A percentile compares a stretch with the other conserved stretches of the same genome.
These are phyloP conservation scores for Magnaporthiopsis rhizophila DNA, from an alignment of 2,329 filamentous ascomycete species.

Conservation along the genomic window DNA sequence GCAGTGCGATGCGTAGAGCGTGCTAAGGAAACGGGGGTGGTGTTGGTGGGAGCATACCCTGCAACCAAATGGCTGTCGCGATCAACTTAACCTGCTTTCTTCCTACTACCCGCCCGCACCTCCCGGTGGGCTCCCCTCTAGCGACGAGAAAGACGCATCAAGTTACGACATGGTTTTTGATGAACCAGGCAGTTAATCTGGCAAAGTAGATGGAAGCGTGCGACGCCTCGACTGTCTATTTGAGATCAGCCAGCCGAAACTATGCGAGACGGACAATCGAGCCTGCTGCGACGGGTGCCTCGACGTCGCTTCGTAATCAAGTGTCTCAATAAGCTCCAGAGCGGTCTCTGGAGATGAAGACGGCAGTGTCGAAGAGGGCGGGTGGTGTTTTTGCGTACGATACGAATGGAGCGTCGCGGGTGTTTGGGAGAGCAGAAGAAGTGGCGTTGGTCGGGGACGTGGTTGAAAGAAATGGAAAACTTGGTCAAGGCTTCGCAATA, in stretches of 20 bases:
- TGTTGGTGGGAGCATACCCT: slow-evolving; percentile 1
- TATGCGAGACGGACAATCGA: not conserved
- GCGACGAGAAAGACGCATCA: slow-evolving; percentile 3
- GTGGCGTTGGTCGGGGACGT: slow-evolving; percentile 12
- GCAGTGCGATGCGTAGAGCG: not conserved
- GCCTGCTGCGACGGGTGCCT: not conserved
- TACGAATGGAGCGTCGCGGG: not conserved
- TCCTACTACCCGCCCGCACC: slow-evolving; percentile 1
- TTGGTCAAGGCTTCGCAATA: slow-evolving; percentile 14
- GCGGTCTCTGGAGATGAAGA: not conserved
- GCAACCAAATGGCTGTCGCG: not conserved
- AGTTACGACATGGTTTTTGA: slow-evolving; percentile 10
- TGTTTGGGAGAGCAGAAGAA: slow-evolving; percentile 11
- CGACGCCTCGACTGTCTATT: slow-evolving; percentile 3
- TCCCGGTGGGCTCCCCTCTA: slow-evolving; percentile 2
- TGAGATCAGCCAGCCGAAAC: not conserved
- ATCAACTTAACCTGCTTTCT: not conserved
- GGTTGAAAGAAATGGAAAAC: slow-evolving; percentile 15
- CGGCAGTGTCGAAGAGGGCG: not conserved
- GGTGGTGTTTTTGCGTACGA: not conserved
- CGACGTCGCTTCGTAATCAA: not conserved
- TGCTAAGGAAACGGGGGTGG: not conserved
- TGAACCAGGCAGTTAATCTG: slow-evolving; percentile 8
- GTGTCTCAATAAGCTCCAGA: not conserved
- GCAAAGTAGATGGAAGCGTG: not conserved